Evolutionary conservation across 202 grass and related monocot species (phyloP), one percentile per base, ranked within the genome.

Genomic region (Zoysia matrella): DNA sequence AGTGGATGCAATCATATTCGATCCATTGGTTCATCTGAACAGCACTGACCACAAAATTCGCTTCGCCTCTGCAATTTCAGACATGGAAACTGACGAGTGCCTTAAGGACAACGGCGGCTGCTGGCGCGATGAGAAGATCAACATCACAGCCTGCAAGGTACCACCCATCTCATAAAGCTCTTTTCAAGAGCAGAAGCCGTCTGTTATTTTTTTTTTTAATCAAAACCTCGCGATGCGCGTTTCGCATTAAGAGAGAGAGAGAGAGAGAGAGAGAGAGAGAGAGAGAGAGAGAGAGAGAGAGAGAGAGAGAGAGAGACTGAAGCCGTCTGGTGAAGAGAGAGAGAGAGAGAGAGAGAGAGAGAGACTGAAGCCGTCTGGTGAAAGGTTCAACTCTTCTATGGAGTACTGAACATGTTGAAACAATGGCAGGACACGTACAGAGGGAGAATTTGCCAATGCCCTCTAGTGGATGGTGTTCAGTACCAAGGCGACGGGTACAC

Each of bases 401-500:
- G 36, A 0, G 0, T 82, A 7, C 52, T 45, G 7, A 72, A 67
- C 48, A 2, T 77, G 13, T 11, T 76, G 43, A 16, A 15, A 30
- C 40, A 48, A 67, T 75, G 30, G 7, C 82, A 98, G 91, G 96
- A 99, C 86, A 99, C 96, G 44, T 99, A 87, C 79, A 89, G 96
- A 54, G 96, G 96, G 13, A 87, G 96, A 75, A 56, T 95, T 13
- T 94, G 96, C 82, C 54, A 92, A 52, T 99, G 96, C 73, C 96
- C 96, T 52, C 12, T 83, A 6, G 89, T 92, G 43, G 83, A 80
- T 43, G 93, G 91, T 47, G 63, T 99, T 47, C 89, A 84, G 77
- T 99, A 93, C 77, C 64, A 87, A 40, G 96, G 96, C 43, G 85
- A 99, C 67, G 96, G 96, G n/a, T 99, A 95, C 71, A 91, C 76